A percentile compares a stretch with the other conserved stretches of the same genome.
Conservation (phyloP, 169 alveolate genomes). For the Toxoplasma gondii region DNA sequence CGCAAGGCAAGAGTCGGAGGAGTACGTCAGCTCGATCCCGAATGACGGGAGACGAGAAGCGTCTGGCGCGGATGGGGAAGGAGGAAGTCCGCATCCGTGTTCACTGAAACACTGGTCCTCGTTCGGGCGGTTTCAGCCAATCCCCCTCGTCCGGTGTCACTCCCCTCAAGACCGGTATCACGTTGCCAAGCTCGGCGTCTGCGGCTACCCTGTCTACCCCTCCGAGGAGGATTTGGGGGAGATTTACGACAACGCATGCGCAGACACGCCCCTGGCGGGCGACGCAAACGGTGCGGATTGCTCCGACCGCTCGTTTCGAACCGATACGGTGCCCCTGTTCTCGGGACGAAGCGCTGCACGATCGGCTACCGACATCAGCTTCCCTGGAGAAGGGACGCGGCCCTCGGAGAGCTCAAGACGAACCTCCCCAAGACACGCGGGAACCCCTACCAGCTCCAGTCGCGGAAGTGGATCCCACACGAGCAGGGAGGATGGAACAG, state of each 20-base stretch:
- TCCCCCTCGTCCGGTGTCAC: constrained; percentile 26
- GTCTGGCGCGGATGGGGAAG: not conserved
- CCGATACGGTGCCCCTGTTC: not conserved
- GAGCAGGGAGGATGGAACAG: not conserved
- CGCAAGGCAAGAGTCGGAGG: not conserved
- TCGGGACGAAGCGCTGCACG: not conserved
- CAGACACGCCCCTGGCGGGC: not conserved
- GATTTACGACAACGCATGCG: not conserved
- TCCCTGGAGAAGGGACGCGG: not conserved
- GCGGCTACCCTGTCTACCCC: constrained; percentile 24
- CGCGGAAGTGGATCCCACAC: not conserved
- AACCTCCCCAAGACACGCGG: not conserved
- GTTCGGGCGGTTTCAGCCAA: not conserved
- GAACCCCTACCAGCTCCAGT: not conserved
- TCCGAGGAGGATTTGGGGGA: not conserved
- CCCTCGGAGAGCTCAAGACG: not conserved
- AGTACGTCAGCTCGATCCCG: not conserved
- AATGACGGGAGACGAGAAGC: not conserved
- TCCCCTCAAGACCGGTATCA: not conserved
- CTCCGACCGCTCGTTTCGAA: not conserved
- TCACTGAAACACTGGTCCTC: not conserved
- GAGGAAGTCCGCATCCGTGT: not conserved
- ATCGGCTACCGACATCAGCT: not conserved
- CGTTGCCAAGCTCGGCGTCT: not conserved
- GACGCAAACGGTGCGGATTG: not conserved